Evolutionary conservation across 768 basidiomycete genomes (phyloP).

Genomic region (Melanogaster broomeanus): DNA sequence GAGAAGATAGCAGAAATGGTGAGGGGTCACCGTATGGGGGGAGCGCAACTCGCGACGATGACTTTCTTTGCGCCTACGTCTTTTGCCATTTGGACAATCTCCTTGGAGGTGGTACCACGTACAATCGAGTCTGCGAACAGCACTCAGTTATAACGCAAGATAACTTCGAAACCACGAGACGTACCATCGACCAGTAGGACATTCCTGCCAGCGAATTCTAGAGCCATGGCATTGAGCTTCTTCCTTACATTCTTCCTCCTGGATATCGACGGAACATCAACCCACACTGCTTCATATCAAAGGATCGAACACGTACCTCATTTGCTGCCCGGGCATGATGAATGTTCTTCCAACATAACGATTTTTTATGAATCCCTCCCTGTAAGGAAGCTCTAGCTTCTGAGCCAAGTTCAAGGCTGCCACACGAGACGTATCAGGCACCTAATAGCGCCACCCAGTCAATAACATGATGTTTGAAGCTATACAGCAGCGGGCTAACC

Average conservation of each 20-base stretch:
- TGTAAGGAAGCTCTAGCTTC: slow-evolving; percentile 84
- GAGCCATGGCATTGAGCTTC: slow-evolving; percentile 97
- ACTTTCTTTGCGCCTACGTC: slow-evolving; percentile 97
- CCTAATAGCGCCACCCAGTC: slow-evolving; percentile 41
- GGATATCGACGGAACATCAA: slow-evolving; percentile 7
- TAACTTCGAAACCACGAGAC: slow-evolving; percentile 11
- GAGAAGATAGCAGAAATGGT: not conserved
- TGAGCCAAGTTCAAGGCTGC: slow-evolving; percentile 96
- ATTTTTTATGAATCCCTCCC: slow-evolving; percentile 99
- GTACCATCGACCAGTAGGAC: slow-evolving; percentile 95
- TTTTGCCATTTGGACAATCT: slow-evolving; percentile 99
- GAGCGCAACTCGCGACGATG: slow-evolving; percentile 95
- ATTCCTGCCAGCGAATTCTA: slow-evolving; percentile 91
- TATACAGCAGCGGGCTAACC: slow-evolving; percentile 37
- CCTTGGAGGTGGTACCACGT: slow-evolving; percentile 96
- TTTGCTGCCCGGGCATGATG: slow-evolving; percentile 99
- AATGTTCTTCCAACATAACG: slow-evolving; percentile 98
- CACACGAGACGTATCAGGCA: slow-evolving; percentile 95
- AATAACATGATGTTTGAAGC: not conserved
- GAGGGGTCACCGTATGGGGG: slow-evolving; percentile 77
- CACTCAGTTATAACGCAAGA: not conserved
- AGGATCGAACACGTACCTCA: slow-evolving; percentile 55
- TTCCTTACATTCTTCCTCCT: slow-evolving; percentile 92
- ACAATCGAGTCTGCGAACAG: slow-evolving; percentile 86
- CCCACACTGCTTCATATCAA: not conserved